These are phyloP conservation scores for Hypoxylon rickii DNA, from an alignment of 495 filamentous ascomycete species.

Conservation along the genomic window DNA sequence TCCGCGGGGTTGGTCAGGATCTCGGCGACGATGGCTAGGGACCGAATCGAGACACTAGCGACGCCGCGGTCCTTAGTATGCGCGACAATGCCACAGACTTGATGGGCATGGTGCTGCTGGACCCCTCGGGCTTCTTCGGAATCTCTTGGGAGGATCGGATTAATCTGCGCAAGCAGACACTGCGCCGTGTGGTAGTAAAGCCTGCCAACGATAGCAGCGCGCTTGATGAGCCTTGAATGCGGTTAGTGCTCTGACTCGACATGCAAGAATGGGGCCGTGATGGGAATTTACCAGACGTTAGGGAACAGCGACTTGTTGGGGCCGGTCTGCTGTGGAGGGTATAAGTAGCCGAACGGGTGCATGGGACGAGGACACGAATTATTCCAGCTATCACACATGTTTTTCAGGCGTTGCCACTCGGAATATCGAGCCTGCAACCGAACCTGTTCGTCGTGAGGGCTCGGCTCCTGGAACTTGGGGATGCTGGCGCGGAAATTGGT, in stretches of 20 bases:
- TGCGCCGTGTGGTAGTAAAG: conserved; percentile 92
- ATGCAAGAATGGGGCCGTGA: neutral
- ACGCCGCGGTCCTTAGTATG: conserved; percentile 82
- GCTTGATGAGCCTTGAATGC: conserved; percentile 72
- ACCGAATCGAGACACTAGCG: conserved; percentile 74
- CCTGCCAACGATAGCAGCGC: conserved; percentile 76
- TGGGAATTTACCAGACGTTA: conserved; percentile 72
- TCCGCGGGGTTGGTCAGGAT: conserved; percentile 69
- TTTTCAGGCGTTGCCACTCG: conserved; percentile 78
- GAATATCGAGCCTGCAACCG: conserved; percentile 65
- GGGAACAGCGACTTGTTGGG: conserved; percentile 76
- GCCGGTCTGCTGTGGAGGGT: conserved; percentile 64
- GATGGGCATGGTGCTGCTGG: conserved; percentile 72
- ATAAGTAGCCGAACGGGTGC: conserved; percentile 79
- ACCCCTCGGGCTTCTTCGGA: conserved; percentile 70
- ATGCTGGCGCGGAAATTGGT: conserved; percentile 77
- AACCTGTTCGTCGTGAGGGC: conserved; percentile 63
- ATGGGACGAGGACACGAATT: conserved; percentile 78
- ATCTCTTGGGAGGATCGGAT: conserved; percentile 61
- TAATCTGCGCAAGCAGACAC: conserved; percentile 76
- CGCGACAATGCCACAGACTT: conserved; percentile 86
- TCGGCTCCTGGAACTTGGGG: conserved; percentile 62
- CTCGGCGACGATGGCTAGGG: conserved; percentile 78
- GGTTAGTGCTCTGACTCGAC: conserved; percentile 16
- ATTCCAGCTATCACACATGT: conserved; percentile 81